Evolutionary conservation across 1,284 basidiomycete genomes (phyloP).

Genomic region (Trametes sp.): DNA sequence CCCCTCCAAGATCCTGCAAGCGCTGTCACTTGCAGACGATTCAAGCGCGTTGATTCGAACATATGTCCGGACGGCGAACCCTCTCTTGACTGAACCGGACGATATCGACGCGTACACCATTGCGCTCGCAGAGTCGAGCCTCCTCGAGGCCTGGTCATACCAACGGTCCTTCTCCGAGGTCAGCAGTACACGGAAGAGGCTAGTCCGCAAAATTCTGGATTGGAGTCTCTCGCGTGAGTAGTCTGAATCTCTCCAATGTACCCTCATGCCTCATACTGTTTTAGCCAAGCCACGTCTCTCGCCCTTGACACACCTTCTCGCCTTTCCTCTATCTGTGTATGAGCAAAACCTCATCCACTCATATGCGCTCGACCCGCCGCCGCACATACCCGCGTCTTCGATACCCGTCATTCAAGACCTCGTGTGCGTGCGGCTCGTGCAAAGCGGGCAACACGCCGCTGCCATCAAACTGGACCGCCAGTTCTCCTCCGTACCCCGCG

Average conservation of each 20-base stretch:
- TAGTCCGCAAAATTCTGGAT: slow-evolving; percentile 67
- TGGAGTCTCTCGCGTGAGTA: slow-evolving; percentile 75
- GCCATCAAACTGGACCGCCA: slow-evolving; percentile 80
- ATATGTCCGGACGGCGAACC: slow-evolving; percentile 76
- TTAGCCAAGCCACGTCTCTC: slow-evolving; percentile 64
- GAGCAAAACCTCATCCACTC: slow-evolving; percentile 65
- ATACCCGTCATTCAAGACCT: slow-evolving; percentile 78
- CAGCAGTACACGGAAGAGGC: slow-evolving; percentile 55
- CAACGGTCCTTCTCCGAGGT: slow-evolving; percentile 71
- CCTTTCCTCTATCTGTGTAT: slow-evolving; percentile 66
- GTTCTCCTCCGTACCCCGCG: slow-evolving; percentile 50
- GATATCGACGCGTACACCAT: slow-evolving; percentile 73
- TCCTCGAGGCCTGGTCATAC: slow-evolving; percentile 77
- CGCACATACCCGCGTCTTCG: slow-evolving; percentile 53
- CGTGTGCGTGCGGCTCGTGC: slow-evolving; percentile 81
- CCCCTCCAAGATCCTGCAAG: slow-evolving; percentile 76
- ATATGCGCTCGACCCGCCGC: slow-evolving; percentile 65
- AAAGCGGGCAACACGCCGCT: slow-evolving; percentile 74
- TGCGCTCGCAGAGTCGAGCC: slow-evolving; percentile 67
- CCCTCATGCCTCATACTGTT: slow-evolving; percentile 13
- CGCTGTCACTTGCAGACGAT: slow-evolving; percentile 61
- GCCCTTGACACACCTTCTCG: slow-evolving; percentile 65
- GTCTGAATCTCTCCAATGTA: slow-evolving; percentile 2
- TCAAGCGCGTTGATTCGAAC: slow-evolving; percentile 63
- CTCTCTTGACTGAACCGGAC: slow-evolving; percentile 66